Conservation (phyloP, 2,329 filamentous ascomycete species). For the Hirsutella minnesotensis region DNA sequence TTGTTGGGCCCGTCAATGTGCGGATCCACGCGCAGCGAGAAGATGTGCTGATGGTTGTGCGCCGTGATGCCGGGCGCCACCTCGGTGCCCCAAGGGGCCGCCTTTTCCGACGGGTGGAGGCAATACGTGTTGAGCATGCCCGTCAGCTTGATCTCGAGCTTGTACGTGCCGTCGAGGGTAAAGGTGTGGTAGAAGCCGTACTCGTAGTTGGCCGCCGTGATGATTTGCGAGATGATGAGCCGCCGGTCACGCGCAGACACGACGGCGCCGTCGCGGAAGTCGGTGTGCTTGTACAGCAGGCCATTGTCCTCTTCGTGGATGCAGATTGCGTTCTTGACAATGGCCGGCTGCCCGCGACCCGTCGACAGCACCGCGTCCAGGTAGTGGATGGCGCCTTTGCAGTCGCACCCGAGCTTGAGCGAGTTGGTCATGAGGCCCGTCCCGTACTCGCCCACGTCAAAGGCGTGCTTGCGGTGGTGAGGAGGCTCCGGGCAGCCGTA, state of each 20-base stretch:
- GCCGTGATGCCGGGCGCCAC: slow-evolving; percentile 51
- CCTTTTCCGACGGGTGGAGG: slow-evolving; percentile 25
- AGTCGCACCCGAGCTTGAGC: slow-evolving; percentile 48
- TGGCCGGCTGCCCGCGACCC: slow-evolving; percentile 43
- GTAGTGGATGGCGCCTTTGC: slow-evolving; percentile 46
- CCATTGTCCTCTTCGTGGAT: slow-evolving; percentile 33
- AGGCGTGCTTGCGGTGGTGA: slow-evolving; percentile 55
- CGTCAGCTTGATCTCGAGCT: slow-evolving; percentile 40
- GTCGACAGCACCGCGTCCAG: slow-evolving; percentile 24
- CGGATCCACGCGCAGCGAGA: slow-evolving; percentile 54
- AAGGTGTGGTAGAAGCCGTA: slow-evolving; percentile 31
- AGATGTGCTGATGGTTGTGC: slow-evolving; percentile 61
- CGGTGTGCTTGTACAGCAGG: slow-evolving; percentile 53
- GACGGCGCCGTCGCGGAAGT: slow-evolving; percentile 47
- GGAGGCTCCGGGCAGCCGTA: slow-evolving; percentile 53
- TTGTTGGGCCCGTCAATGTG: slow-evolving; percentile 51
- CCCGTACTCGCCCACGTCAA: slow-evolving; percentile 58
- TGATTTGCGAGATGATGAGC: slow-evolving; percentile 51
- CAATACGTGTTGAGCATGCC: slow-evolving; percentile 30
- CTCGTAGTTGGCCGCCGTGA: slow-evolving; percentile 56
- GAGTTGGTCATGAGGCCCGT: slow-evolving; percentile 56
- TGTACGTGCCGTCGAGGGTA: slow-evolving; percentile 53
- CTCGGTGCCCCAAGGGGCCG: slow-evolving; percentile 44
- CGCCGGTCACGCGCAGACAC: slow-evolving; percentile 46
- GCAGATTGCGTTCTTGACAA: slow-evolving; percentile 44